Conservation (phyloP, 495 filamentous ascomycete species). For the Daldinia decipiens region DNA sequence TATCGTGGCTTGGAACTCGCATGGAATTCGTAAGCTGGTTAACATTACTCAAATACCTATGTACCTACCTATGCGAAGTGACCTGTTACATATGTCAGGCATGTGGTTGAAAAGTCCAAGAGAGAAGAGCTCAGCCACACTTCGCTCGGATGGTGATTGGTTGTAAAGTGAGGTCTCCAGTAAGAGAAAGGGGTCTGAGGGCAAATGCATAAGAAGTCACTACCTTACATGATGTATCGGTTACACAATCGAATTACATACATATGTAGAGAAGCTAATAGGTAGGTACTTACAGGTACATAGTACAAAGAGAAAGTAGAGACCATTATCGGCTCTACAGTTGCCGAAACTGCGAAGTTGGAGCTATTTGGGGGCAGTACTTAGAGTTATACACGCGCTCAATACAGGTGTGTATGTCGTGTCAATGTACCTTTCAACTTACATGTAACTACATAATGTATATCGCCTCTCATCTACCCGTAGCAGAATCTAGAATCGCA, state of each 20-base stretch:
- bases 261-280: no score
- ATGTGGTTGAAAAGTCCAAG: no score
- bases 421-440: no score
- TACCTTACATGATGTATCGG: not conserved
- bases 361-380: conserved; percentile 31
- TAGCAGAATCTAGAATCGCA: conserved; percentile 35
- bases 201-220: conserved; percentile 28
- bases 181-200: conserved; percentile 2
- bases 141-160: conserved; percentile 13
- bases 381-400: not conserved
- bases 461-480: conserved; percentile 22
- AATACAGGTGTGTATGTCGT: not conserved
- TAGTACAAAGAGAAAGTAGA: conserved; percentile 1
- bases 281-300: conserved; percentile 20
- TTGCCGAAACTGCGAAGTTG: conserved; percentile 25
- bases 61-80: no score
- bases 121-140: conserved; percentile 34
- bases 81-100: no score
- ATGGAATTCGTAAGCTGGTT: no score
- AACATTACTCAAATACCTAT: no score
- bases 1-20: no score
- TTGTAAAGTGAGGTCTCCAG: conserved; percentile 18
- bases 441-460: not conserved
- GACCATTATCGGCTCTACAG: conserved; percentile 20
- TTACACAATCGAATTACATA: no score